Conservation (phyloP, 345 rosid species). For the Rhodamnia argentea region DNA sequence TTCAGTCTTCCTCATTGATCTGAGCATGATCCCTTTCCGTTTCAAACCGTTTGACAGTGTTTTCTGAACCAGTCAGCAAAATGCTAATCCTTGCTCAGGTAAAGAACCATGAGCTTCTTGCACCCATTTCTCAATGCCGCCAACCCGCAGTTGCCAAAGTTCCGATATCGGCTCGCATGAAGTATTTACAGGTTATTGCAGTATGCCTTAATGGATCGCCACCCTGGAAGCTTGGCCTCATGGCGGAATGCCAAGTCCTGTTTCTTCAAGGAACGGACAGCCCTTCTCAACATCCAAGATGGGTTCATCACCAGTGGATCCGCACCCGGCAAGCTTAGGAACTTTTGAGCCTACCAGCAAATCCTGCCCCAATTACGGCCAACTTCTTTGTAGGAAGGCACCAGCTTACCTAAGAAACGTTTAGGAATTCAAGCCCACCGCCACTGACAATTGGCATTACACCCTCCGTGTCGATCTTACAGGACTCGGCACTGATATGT, state of each 20-base stretch:
- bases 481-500: slow-evolving; percentile 44
- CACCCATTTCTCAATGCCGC: slow-evolving; percentile 58
- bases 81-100: slow-evolving; percentile 17
- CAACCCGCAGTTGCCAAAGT: slow-evolving; percentile 48
- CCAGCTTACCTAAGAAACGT: slow-evolving; percentile 23
- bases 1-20: background rate
- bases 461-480: slow-evolving; percentile 47
- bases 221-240: slow-evolving; percentile 43
- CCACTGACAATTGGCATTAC: slow-evolving; percentile 52
- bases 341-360: slow-evolving; percentile 37
- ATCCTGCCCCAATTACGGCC: slow-evolving; percentile 43
- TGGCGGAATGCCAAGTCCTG: slow-evolving; percentile 68
- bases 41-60: background rate
- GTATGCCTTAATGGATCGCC: slow-evolving; percentile 43
- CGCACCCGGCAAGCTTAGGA: slow-evolving; percentile 56
- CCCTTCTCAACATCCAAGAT: slow-evolving; percentile 59
- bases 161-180: slow-evolving; percentile 59
- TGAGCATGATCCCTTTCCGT: background rate
- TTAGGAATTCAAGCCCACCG: slow-evolving; percentile 49
- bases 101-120: slow-evolving; percentile 37
- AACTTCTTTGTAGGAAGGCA: slow-evolving; percentile 16
- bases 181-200: slow-evolving; percentile 56
- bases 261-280: slow-evolving; percentile 58
- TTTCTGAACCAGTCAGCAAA: background rate
- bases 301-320: slow-evolving; percentile 47